Base-by-base conservation (phyloP, 352 stramenopile genomes). In the Phytophthora hibernalis region DNA sequence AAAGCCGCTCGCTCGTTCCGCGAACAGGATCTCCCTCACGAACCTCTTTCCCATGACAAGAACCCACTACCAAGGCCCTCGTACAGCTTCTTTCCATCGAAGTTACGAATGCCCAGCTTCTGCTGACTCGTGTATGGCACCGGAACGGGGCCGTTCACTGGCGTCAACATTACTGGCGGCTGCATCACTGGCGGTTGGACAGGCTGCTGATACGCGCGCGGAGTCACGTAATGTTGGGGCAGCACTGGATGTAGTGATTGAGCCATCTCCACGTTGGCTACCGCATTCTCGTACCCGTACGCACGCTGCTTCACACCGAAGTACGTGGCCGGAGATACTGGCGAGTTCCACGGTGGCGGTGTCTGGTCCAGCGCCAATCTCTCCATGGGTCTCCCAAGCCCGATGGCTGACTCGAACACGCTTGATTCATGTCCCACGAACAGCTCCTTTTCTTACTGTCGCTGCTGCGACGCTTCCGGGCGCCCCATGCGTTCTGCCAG, bases 81-180 rank as follows among this genome's bases (percentile, higher is more conserved):
- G 22, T 70, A 70, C 5, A 70, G 40, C 22, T 74, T 49, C 7
- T 63, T 65, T 1, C 60, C 52, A 26, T 74, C 53, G 26, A 70
- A 71, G 1, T 21, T 28, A 0, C 31, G 40, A 9, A 67, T 66
- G 0, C 0, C 22, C 0, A 75, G 31, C 43, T 75, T 67, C 2
- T 24, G 47, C n/a, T 75, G 42, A 1, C 51, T 44, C 15, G 65
- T 47, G 20, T 65, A 54, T 2, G 54, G 54, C 13, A 61, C 40
- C 15, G 51, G 47, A 8, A 18, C 10, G n/a, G 54, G 40, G 7
- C 24, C 11, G 24, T 51, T 52, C 20, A 51, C 21, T 5, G 26
- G n/a, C 26, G 26, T 6, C 37, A 9, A 35, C 7, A 40, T 54
- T 8, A 38, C 52, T 3, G 51, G 31, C 10, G 26, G 48, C n/a